phyloP scores from a whole-genome alignment of 2,329 filamentous ascomycete species.

The Arthrobotrys pseudoclavata region DNA sequence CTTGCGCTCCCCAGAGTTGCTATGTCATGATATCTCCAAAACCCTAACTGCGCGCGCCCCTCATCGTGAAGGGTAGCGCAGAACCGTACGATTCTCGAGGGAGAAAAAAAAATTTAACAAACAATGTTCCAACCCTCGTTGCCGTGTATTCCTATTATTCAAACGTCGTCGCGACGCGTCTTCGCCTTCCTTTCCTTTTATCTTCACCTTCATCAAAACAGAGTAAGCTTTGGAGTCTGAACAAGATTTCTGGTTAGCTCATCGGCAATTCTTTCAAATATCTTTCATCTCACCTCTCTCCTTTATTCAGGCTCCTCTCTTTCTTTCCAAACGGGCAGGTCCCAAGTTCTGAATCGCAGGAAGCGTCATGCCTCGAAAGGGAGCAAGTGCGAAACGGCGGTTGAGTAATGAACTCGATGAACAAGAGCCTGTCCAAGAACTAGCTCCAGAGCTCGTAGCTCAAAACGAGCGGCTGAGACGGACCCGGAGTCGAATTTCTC shows the following conservation, averaged over 20 bases:
- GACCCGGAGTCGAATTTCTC: constrained; percentile 20
- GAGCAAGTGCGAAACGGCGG: constrained; percentile 37
- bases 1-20: background rate
- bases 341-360: background rate
- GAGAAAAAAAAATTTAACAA: background rate
- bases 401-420: constrained; percentile 12
- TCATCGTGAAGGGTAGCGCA: background rate
- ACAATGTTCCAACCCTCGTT: background rate
- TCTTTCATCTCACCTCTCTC: background rate
- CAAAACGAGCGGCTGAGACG: constrained; percentile 23
- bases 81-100: background rate
- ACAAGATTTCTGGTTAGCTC: background rate
- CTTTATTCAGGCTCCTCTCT: constrained; percentile 11
- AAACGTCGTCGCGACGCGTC: constrained; percentile 2
- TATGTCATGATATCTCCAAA: constrained; percentile 3
- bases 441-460: constrained; percentile 8
- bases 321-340: background rate
- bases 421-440: background rate
- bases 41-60: background rate
- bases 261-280: background rate
- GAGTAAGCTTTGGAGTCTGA: constrained; percentile 6
- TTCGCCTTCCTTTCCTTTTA: background rate
- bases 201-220: background rate
- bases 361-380: constrained; percentile 42
- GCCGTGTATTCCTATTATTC: background rate